These are phyloP conservation scores for Glycine tomentella DNA, from an alignment of 306 rosid species.

Conservation along the genomic window DNA sequence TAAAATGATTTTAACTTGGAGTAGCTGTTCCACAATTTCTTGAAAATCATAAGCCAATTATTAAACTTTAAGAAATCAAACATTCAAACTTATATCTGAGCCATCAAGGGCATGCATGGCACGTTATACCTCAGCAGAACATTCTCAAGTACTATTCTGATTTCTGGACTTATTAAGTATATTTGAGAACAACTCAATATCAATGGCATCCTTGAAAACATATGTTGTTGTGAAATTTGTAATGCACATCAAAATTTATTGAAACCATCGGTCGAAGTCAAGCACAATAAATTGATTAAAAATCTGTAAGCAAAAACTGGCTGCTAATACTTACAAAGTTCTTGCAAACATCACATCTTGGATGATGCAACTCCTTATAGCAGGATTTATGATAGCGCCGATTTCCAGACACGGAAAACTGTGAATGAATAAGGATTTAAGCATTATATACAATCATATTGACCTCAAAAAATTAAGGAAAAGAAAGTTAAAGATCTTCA, in stretches of 20 bases:
- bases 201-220: slow-evolving; percentile 5
- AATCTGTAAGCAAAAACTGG: slow-evolving; percentile 5
- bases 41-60: slow-evolving; percentile 2
- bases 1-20: not conserved
- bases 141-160: slow-evolving; percentile 10
- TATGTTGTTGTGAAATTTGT: slow-evolving; percentile 27
- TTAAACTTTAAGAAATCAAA: not conserved
- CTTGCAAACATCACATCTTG: slow-evolving; percentile 92
- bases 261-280: slow-evolving; percentile 7
- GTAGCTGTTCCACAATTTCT: slow-evolving; percentile 2
- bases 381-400: slow-evolving; percentile 90
- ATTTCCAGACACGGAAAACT: slow-evolving; percentile 85
- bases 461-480: slow-evolving; percentile 6
- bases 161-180: slow-evolving; percentile 8
- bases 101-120: not conserved
- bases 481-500: slow-evolving; percentile 12
- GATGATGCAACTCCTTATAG: slow-evolving; percentile 91
- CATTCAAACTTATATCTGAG: slow-evolving; percentile 9
- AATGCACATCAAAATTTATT: slow-evolving; percentile 4
- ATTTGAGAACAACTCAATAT: slow-evolving; percentile 7
- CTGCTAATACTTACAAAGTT: slow-evolving; percentile 71
- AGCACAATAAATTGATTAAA: slow-evolving; percentile 10
- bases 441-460: slow-evolving; percentile 35
- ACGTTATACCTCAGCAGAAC: not conserved
- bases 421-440: slow-evolving; percentile 47